Evolutionary conservation across 768 basidiomycete species (phyloP), one percentile per base, ranked within the genome.

Genomic region (Tricholoma sp.): DNA sequence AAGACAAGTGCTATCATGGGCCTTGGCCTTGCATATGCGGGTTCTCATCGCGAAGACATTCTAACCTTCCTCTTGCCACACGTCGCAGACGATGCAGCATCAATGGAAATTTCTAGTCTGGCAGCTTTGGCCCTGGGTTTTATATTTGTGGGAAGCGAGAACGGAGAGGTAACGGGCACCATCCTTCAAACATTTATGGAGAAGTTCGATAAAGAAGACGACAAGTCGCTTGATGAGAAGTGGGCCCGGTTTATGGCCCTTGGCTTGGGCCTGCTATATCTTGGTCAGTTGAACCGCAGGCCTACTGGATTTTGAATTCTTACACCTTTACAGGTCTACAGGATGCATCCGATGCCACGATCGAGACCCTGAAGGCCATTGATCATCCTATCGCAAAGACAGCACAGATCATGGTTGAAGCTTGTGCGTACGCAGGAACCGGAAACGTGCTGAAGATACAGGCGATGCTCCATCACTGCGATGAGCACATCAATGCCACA

Each of bases 401-500:
- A 33, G 91, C 93, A 4, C 89, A 91, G 57, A 88, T 98, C 58
- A 76, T 99, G 49, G 93, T 98, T 11, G 92, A 97, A 63, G 89
- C 91, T 33, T 97, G 94, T 65, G 87, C 95, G 1, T 98, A 88
- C 68, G 95, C 94, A 2, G 97, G 94, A 17, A 94, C 94, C 0
- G 94, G 95, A 34, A 95, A 97, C 66, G 97, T 98, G 1, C 75
- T 99, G 45, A 91, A 92, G 70, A 81, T 99, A 15, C 97, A 98
- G 68, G 76, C 80, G 33, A 88, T 98, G 83, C 80, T 98, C 7
- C 94, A 97, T 59, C 82, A 93, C 59, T 98, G 96, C 65, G 91
- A 91, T 54, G 95, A 98, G 66, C 95, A 98, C 66, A 78, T 94
- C 59, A 85, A 85, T 60, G 70, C 73, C 51, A 72, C 72, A 48